Evolutionary conservation across 352 stramenopile genomes (phyloP).

Genomic region (Phytophthora colocasiae): DNA sequence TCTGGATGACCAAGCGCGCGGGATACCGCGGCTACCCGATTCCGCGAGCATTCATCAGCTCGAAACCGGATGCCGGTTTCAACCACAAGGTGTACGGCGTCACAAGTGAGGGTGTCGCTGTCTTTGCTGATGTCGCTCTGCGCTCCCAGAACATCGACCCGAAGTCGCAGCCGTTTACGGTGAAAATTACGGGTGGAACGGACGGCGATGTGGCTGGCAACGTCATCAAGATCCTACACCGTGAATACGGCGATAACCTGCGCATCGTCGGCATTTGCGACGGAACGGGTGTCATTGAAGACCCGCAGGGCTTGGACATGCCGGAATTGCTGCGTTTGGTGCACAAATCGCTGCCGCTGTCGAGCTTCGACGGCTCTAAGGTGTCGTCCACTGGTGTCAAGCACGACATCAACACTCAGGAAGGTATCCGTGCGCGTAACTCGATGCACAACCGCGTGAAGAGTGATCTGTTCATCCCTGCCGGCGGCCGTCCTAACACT

Average conservation of each 20-base stretch:
- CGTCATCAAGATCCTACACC: conserved; percentile 97
- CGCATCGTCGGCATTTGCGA: conserved; percentile 94
- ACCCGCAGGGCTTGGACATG: conserved; percentile 95
- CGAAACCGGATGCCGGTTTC: conserved; percentile 85
- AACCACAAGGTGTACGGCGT: conserved; percentile 91
- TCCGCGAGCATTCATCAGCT: conserved; percentile 86
- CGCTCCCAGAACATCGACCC: conserved; percentile 83
- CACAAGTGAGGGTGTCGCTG: conserved; percentile 82
- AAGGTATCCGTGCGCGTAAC: conserved; percentile 94
- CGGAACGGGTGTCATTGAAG: conserved; percentile 94
- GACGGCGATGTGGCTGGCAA: conserved; percentile 98
- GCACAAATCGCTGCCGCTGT: conserved; percentile 90
- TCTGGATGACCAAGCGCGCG: conserved; percentile 89
- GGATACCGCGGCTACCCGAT: conserved; percentile 80
- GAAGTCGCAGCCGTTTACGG: conserved; percentile 73
- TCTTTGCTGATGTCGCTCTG: conserved; percentile 82
- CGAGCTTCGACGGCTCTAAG: conserved; percentile 67
- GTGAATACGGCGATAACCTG: conserved; percentile 94
- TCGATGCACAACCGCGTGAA: conserved; percentile 97
- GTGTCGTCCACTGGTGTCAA: conserved; percentile 62
- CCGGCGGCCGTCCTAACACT: conserved; percentile 81
- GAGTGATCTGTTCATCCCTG: conserved; percentile 88
- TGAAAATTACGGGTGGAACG: conserved; percentile 94
- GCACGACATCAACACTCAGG: conserved; percentile 83
- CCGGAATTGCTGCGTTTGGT: conserved; percentile 95